These are phyloP conservation scores for Aspergillus steynii DNA, from an alignment of 495 filamentous ascomycete species.

Conservation along the genomic window DNA sequence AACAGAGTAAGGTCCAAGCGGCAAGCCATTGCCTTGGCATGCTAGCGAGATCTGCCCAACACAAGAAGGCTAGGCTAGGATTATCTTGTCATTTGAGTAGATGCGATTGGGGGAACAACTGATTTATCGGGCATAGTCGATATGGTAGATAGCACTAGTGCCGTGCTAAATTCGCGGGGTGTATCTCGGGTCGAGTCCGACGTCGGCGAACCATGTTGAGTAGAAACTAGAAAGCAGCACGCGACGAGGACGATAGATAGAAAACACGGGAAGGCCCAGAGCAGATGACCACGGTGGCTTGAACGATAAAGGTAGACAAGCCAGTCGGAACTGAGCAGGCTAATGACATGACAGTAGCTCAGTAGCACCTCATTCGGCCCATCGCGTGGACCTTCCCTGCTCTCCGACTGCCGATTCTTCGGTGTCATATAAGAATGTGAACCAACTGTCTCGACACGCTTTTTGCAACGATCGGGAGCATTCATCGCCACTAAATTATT, in stretches of 20 bases:
- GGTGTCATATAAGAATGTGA: constrained; percentile 7
- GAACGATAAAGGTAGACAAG: neutral
- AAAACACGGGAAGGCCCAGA: neutral
- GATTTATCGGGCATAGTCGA: neutral
- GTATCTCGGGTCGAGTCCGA: neutral
- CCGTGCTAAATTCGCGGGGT: neutral
- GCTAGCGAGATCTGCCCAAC: neutral
- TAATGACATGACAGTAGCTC: neutral
- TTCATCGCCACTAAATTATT: too few species aligned
- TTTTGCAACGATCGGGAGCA: neutral
- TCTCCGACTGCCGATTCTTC: neutral
- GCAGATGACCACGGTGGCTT: neutral
- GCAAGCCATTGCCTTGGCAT: neutral
- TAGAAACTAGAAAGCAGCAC: neutral
- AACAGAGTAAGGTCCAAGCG: neutral
- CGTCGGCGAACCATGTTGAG: neutral
- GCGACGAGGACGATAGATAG: neutral
- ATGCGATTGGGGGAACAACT: neutral
- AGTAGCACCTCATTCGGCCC: neutral
- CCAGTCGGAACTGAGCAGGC: neutral
- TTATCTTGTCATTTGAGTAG: neutral
- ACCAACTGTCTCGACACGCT: neutral
- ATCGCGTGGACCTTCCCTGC: constrained; percentile 20
- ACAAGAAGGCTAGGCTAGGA: neutral
- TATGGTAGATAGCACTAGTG: neutral